A percentile compares a stretch with the other conserved stretches of the same genome.
These are phyloP conservation scores for Syncephalis plumigaleata DNA, from an alignment of 371 early-diverging fungal genomes.

Conservation along the genomic window DNA sequence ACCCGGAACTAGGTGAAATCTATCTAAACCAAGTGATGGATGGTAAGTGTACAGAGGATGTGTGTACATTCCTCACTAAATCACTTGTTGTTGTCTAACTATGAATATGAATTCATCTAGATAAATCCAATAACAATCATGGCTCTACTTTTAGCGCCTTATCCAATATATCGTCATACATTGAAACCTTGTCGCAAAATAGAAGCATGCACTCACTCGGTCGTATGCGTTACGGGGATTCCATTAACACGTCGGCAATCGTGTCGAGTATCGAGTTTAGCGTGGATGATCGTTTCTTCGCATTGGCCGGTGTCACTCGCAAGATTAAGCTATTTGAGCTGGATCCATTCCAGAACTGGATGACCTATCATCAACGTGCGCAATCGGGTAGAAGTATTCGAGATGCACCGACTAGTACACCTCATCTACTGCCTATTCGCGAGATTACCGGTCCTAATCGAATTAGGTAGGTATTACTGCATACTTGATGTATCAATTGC, in stretches of 20 bases:
- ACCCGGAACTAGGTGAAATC: neutral
- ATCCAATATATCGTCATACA: slow-evolving; percentile 34
- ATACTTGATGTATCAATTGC: neutral
- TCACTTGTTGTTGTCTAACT: too few relatives aligned
- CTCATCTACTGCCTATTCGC: too few relatives aligned
- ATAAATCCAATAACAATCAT: neutral
- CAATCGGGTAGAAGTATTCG: too few relatives aligned
- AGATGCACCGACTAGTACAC: too few relatives aligned
- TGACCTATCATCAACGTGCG: neutral
- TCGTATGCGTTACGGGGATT: slow-evolving; percentile 59
- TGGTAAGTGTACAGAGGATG: neutral
- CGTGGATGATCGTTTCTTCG: slow-evolving; percentile 78
- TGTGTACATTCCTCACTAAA: too few relatives aligned
- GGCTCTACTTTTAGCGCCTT: neutral
- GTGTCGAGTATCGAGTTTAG: slow-evolving; percentile 88
- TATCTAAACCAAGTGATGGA: neutral
- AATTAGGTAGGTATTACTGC: too few relatives aligned
- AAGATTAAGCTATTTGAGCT: slow-evolving; percentile 84
- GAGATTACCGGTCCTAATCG: too few relatives aligned
- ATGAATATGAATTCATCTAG: slow-evolving; percentile 9
- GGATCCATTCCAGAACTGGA: slow-evolving; percentile 26
- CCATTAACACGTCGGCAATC: slow-evolving; percentile 43
- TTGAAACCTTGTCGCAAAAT: slow-evolving; percentile 47
- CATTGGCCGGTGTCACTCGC: slow-evolving; percentile 79
- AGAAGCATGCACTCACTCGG: slow-evolving; percentile 46